A percentile compares a stretch with the other conserved stretches of the same genome.
Evolutionary conservation across 2,329 filamentous ascomycete species (phyloP).

Genomic region (Ceratocystis smalleyi): DNA sequence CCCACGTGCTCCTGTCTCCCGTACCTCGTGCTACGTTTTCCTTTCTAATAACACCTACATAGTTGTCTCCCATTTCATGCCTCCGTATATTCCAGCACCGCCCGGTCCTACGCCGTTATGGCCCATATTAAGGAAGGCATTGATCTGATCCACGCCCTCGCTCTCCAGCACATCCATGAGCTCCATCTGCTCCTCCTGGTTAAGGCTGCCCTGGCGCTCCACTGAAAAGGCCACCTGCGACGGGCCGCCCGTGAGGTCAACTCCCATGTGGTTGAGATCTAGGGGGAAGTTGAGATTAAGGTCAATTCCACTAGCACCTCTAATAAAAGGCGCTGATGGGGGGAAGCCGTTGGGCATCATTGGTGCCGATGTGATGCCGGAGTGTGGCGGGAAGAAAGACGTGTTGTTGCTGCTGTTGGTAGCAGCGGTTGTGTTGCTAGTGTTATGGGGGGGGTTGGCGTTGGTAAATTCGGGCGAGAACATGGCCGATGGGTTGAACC

Average conservation of each 20-base stretch:
- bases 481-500: slow-evolving; percentile 14
- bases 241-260: slow-evolving; percentile 13
- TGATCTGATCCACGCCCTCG: slow-evolving; percentile 47
- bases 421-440: background rate
- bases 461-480: slow-evolving; percentile 16
- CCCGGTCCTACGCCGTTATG: slow-evolving; percentile 18
- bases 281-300: slow-evolving; percentile 21
- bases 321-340: slow-evolving; percentile 15
- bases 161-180: slow-evolving; percentile 67
- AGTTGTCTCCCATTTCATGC: slow-evolving; percentile 12
- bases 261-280: slow-evolving; percentile 22
- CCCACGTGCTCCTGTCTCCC: background rate
- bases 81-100: slow-evolving; percentile 14
- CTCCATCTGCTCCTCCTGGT: slow-evolving; percentile 67
- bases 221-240: slow-evolving; percentile 25
- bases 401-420: slow-evolving; percentile 10
- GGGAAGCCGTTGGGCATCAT: slow-evolving; percentile 22
- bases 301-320: slow-evolving; percentile 11
- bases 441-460: background rate
- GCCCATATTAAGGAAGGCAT: slow-evolving; percentile 38
- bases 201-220: slow-evolving; percentile 52
- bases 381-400: slow-evolving; percentile 25
- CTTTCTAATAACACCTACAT: slow-evolving; percentile 1
- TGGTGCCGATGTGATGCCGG: slow-evolving; percentile 28
- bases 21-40: background rate